Percentiles rank a stretch among this genome's conserved stretches.
These are phyloP conservation scores for Leccinum disarticulatum DNA, from an alignment of 768 basidiomycete species.

Conservation along the genomic window DNA sequence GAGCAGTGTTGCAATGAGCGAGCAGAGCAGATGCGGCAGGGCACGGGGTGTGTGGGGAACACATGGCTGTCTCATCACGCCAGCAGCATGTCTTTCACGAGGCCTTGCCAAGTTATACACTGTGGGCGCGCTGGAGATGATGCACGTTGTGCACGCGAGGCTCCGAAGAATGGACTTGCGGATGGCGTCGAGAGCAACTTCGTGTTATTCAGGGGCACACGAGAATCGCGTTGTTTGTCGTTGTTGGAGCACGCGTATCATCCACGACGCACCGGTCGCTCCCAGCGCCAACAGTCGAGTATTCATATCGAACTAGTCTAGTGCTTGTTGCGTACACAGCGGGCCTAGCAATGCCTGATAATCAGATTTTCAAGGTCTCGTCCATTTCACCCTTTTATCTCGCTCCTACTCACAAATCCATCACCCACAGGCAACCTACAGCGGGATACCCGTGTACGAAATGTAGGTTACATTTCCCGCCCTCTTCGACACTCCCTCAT, in stretches of 20 bases:
- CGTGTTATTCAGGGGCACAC: slow-evolving; percentile 14
- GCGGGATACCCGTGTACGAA: slow-evolving; percentile 90
- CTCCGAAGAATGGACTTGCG: background rate
- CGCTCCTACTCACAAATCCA: slow-evolving; percentile 5
- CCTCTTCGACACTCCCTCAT: slow-evolving; percentile 35
- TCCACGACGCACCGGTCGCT: slow-evolving; percentile 12
- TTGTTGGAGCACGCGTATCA: slow-evolving; percentile 41
- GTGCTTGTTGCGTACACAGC: slow-evolving; percentile 11
- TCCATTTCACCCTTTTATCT: background rate
- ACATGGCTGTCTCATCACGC: slow-evolving; percentile 8
- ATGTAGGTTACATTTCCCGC: slow-evolving; percentile 60
- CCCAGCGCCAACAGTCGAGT: slow-evolving; percentile 16
- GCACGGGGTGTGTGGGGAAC: slow-evolving; percentile 17
- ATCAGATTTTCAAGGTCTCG: slow-evolving; percentile 85
- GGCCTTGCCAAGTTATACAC: slow-evolving; percentile 6
- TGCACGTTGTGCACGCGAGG: slow-evolving; percentile 1
- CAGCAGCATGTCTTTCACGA: slow-evolving; percentile 23
- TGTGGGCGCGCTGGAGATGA: slow-evolving; percentile 1
- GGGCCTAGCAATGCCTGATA: slow-evolving; percentile 65
- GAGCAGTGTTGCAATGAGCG: background rate
- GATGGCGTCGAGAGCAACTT: background rate
- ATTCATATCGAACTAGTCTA: slow-evolving; percentile 4
- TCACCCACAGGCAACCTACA: slow-evolving; percentile 75
- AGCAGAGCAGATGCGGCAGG: slow-evolving; percentile 8
- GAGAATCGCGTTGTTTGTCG: slow-evolving; percentile 39